Base-by-base conservation (phyloP, 306 rosid species). In the Cicer arietinum region DNA sequence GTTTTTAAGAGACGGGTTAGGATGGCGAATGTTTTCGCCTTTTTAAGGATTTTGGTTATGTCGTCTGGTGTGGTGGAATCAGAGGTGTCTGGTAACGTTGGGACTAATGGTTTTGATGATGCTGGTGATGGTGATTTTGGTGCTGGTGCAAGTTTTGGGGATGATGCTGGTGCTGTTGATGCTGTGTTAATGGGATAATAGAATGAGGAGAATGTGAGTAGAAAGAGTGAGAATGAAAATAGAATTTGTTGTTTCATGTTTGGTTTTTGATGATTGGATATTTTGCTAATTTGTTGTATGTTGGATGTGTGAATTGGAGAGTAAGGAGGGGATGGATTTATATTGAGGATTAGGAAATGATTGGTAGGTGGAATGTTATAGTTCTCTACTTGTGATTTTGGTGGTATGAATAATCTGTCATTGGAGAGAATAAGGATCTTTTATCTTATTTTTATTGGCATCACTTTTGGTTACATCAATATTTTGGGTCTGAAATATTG, bases 61-160 rank as follows among this genome's bases (percentile, higher is more conserved):
- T 82, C 85, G 1, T 77, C 79, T 0, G 85, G 76, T 41, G 71
- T 10, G 3, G 85, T 48, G 8, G 83, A 81, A 13, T 73, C 78
- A 1, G 84, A 13, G 39, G 64, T 44, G 25, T 57, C 79, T 8
- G 85, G 76, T 6, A 81, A 40, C 67, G 85, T 72, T 18, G 85
- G 82, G 73, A 82, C 85, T 60, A 67, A 37, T 6, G 85, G 76
- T 52, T 82, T 82, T 10, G 85, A 8, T 5, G 81, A 50, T 57
- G 81, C 8, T 10, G 79, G 80, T n/a, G 84, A 69, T 10, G 68
- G 17, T 4, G 80, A 57, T 11, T 58, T 74, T 10, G 80, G 65
- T 0, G 80, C 5, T 1, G 67, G 62, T 16, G 82, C 63, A 6
- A 48, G 39, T 46, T 79, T 73, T 1, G 83, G 83, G 1, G 83